These are phyloP conservation scores for Oropetium thomaeum DNA, from an alignment of 176 grass and related monocot genomes.

Conservation along the genomic window DNA sequence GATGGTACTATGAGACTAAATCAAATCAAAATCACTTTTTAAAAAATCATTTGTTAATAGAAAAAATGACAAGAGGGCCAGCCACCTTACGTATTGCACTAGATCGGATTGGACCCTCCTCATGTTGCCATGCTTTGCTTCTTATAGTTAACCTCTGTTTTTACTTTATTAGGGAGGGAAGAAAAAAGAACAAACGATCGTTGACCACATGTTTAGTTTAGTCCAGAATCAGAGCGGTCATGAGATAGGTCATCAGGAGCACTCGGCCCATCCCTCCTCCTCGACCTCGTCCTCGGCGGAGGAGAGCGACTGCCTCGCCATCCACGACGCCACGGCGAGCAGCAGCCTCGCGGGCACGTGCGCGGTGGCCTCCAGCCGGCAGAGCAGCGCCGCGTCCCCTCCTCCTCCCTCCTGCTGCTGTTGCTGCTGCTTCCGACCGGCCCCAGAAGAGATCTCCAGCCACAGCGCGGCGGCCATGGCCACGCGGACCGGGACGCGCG, in stretches of 20 bases:
- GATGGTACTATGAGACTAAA: not conserved
- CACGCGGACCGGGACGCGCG: slow-evolving; percentile 35
- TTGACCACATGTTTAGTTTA: slow-evolving; percentile 39
- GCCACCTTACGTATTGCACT: too few species aligned
- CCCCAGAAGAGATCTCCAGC: slow-evolving; percentile 10
- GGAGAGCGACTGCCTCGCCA: slow-evolving; percentile 14
- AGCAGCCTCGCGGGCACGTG: slow-evolving; percentile 49
- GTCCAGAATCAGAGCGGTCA: too few species aligned
- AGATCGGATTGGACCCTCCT: too few species aligned
- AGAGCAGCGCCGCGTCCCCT: slow-evolving; percentile 21
- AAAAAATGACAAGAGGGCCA: not conserved
- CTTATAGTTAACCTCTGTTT: not conserved
- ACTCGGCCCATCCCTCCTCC: slow-evolving; percentile 77
- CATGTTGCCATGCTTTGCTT: too few species aligned
- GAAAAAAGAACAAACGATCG: slow-evolving; percentile 32
- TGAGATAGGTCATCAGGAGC: too few species aligned
- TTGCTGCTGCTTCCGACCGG: too few species aligned
- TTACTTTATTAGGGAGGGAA: not conserved
- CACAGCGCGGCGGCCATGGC: slow-evolving; percentile 57
- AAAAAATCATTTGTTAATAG: not conserved
- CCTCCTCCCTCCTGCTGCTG: too few species aligned
- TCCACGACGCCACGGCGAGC: slow-evolving; percentile 39
- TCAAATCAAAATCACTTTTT: not conserved
- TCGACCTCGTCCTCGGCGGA: slow-evolving; percentile 16
- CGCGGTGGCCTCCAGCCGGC: slow-evolving; percentile 36